phyloP scores from a whole-genome alignment of 306 rosid genomes.

The Chamaecrista fasciculata region DNA sequence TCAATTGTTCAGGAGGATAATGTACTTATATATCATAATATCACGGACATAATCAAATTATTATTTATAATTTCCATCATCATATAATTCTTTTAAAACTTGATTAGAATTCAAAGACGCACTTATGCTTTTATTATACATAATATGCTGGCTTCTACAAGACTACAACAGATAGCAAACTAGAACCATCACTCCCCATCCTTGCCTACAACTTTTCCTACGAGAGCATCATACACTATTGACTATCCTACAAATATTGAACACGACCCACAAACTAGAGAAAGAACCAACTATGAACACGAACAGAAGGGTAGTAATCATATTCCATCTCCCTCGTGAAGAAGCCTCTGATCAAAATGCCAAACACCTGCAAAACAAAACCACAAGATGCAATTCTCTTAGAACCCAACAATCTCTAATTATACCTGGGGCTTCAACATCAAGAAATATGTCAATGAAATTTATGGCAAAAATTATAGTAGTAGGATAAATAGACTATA shows the following conservation, averaged over 20 bases:
- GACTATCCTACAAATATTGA: slow-evolving; percentile 16
- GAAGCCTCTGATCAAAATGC: slow-evolving; percentile 59
- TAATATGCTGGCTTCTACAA: slow-evolving; percentile 12
- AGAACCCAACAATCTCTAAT: not conserved
- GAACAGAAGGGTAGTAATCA: slow-evolving; percentile 21
- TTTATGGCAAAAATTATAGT: not conserved
- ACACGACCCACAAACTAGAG: slow-evolving; percentile 24
- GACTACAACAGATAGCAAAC: slow-evolving; percentile 13
- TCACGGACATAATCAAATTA: no score
- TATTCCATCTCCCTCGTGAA: slow-evolving; percentile 34
- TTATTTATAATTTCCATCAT: no score
- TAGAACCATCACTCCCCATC: slow-evolving; percentile 1
- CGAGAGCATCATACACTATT: not conserved
- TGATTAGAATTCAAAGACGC: not conserved
- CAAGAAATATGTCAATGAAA: no score
- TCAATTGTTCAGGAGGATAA: no score
- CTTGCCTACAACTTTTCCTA: slow-evolving; percentile 15
- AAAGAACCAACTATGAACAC: not conserved
- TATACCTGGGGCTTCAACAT: not conserved
- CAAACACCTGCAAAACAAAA: slow-evolving; percentile 49
- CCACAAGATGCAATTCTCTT: slow-evolving; percentile 11
- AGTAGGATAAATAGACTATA: not conserved
- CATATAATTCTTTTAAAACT: no score
- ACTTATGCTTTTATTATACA: slow-evolving; percentile 21
- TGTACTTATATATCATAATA: no score